Conservation (phyloP, 2,329 filamentous ascomycete genomes). For the Nothomitra cinnamomea region DNA sequence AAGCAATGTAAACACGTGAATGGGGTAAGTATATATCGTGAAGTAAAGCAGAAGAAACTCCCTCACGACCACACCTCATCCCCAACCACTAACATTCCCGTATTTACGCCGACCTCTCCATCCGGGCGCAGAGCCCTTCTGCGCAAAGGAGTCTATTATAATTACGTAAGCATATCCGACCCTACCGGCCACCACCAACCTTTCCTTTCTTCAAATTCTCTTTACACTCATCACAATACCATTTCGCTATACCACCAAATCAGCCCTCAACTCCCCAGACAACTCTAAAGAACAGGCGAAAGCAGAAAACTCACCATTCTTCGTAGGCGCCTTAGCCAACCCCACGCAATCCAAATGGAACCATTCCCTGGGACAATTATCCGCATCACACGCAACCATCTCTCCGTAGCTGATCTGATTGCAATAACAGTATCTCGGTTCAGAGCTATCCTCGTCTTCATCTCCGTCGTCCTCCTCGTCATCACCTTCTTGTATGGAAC, state of each 20-base stretch:
- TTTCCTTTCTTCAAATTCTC: constrained; percentile 20
- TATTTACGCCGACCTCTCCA: too few species aligned
- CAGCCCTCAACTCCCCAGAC: constrained; percentile 3
- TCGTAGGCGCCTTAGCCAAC: constrained; percentile 58
- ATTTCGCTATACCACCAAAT: constrained; percentile 41
- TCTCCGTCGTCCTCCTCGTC: constrained; percentile 28
- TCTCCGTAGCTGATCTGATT: constrained; percentile 67
- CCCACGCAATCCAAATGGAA: constrained; percentile 74
- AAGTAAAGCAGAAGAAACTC: too few species aligned
- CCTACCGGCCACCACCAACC: background rate
- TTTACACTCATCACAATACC: constrained; percentile 69
- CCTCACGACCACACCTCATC: too few species aligned
- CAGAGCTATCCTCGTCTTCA: constrained; percentile 48
- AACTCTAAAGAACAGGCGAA: constrained; percentile 3
- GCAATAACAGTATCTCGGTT: constrained; percentile 65
- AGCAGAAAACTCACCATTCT: constrained; percentile 43
- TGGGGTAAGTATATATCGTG: too few species aligned
- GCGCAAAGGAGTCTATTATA: too few species aligned
- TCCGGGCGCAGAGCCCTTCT: too few species aligned
- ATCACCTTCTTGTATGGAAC: constrained; percentile 38
- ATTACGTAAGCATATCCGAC: too few species aligned
- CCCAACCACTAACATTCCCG: too few species aligned
- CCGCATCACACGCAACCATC: constrained; percentile 68
- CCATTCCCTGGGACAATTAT: constrained; percentile 55
- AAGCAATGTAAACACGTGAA: too few species aligned